Evolutionary conservation across 805 yeast species (phyloP), one percentile per base, ranked within the genome.

Genomic region (Kodamaea hsintzibuensis): DNA sequence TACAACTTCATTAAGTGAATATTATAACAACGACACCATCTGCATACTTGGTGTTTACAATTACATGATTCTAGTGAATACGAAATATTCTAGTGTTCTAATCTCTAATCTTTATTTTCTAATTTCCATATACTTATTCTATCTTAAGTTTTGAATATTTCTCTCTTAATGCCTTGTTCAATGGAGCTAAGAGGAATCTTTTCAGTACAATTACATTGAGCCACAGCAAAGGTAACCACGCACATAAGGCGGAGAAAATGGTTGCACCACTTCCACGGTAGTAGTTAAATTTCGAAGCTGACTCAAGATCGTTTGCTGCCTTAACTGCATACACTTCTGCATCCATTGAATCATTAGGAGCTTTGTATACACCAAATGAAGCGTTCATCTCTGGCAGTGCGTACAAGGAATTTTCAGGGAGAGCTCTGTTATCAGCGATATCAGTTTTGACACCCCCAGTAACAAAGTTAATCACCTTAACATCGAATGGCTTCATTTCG

Each of bases 371-470:
- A 19, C 64, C 70, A 55, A 86, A 72, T 0, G 86, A 80, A 22
- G 70, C 73, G 16, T 67, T 64, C 51, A 84, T 83, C 49, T 80
- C 88, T 2, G 81, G 79, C 35, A 70, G 65, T 54, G 79, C 73
- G 63, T 76, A 87, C 46, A 82, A 63, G 0, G 92, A 86, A 22
- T 64, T 69, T n/a, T 67, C 67, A 2, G 89, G 88, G 37, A 87
- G 65, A 0, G 82, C 78, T 60, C 91, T 76, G 2, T 73, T 81
- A 60, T 88, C 93, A 4, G 19, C 52, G 60, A 89, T 86, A 54
- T 83, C 77, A 0, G 95, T 87, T 18, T 72, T 70, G 30, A 89
- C 95, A 39, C 89, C 93, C 27, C 96, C 96, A 7, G 95, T 88
- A 44, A 87, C 69, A 12, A 85, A 76, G 61, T 86, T 85, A 56